A percentile compares a stretch with the other conserved stretches of the same genome.
phyloP scores from a whole-genome alignment of 768 basidiomycete species.

The Amanita molliuscula region DNA sequence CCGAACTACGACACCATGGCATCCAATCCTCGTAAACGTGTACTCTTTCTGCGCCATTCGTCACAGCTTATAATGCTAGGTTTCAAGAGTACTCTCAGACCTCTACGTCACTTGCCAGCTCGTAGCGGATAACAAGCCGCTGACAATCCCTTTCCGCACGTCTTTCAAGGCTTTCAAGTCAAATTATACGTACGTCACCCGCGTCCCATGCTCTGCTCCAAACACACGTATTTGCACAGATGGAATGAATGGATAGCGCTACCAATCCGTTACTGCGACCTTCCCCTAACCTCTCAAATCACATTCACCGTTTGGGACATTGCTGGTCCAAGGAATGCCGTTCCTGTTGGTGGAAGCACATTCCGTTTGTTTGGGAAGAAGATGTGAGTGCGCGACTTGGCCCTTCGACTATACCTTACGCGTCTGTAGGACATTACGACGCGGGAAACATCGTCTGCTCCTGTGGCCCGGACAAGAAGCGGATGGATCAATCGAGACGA shows the following conservation, averaged over 20 bases:
- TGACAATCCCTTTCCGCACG: slow-evolving; percentile 87
- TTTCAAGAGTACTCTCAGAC: slow-evolving; percentile 74
- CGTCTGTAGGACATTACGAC: slow-evolving; percentile 64
- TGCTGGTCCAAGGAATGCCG: slow-evolving; percentile 65
- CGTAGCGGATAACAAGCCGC: slow-evolving; percentile 84
- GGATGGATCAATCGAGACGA: slow-evolving; percentile 71
- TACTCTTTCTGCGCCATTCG: slow-evolving; percentile 2
- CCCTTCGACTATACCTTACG: not conserved
- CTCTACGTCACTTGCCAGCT: slow-evolving; percentile 91
- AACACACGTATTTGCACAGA: slow-evolving; percentile 23
- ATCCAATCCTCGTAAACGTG: slow-evolving; percentile 62
- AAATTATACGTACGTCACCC: slow-evolving; percentile 51
- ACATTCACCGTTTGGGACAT: slow-evolving; percentile 97
- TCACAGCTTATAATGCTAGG: slow-evolving; percentile 18
- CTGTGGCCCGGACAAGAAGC: slow-evolving; percentile 81
- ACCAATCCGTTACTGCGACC: slow-evolving; percentile 87
- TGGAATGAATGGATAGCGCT: slow-evolving; percentile 97
- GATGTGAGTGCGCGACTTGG: slow-evolving; percentile 36
- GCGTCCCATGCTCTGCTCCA: not conserved
- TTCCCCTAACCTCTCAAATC: slow-evolving; percentile 83
- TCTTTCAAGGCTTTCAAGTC: slow-evolving; percentile 89
- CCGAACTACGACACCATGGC: slow-evolving; percentile 76
- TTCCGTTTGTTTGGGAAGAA: slow-evolving; percentile 90
- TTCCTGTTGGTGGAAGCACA: slow-evolving; percentile 86
- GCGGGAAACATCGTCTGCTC: slow-evolving; percentile 84